Percentiles rank a stretch among this genome's conserved stretches.
Evolutionary conservation across 768 basidiomycete species (phyloP).

Genomic region (Termitomyces heimii): DNA sequence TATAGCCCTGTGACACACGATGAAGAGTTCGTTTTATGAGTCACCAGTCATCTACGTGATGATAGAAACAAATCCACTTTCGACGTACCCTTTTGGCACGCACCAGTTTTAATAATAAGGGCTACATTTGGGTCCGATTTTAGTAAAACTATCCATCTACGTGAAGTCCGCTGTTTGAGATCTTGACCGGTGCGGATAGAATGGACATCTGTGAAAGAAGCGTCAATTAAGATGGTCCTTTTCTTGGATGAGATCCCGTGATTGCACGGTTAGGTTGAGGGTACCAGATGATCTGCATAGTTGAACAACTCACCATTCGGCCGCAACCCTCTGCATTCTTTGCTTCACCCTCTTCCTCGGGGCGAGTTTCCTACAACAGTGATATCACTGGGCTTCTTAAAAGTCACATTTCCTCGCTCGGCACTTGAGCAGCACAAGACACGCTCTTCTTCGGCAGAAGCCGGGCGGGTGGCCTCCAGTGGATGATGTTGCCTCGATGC

Average conservation of each 20-base stretch:
- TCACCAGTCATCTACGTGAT: no score
- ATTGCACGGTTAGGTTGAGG: slow-evolving; percentile 11
- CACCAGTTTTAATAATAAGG: slow-evolving; percentile 58
- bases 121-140: slow-evolving; percentile 45
- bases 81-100: slow-evolving; percentile 46
- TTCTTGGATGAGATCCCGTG: slow-evolving; percentile 82
- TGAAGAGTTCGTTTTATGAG: no score
- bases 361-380: slow-evolving; percentile 81
- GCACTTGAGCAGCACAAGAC: slow-evolving; percentile 59
- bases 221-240: slow-evolving; percentile 89
- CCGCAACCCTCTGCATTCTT: slow-evolving; percentile 64
- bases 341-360: slow-evolving; percentile 64
- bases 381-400: slow-evolving; percentile 70
- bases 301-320: slow-evolving; percentile 69
- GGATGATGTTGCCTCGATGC: slow-evolving; percentile 65
- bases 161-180: slow-evolving; percentile 37
- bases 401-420: slow-evolving; percentile 73
- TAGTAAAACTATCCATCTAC: slow-evolving; percentile 60
- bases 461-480: slow-evolving; percentile 52
- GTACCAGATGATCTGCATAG: not conserved
- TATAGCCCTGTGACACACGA: no score
- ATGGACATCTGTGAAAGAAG: slow-evolving; percentile 89
- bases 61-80: no score
- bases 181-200: slow-evolving; percentile 62
- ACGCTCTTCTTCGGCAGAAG: slow-evolving; percentile 47